phyloP scores from a whole-genome alignment of 495 filamentous ascomycete species.

The Penicillium canariense region DNA sequence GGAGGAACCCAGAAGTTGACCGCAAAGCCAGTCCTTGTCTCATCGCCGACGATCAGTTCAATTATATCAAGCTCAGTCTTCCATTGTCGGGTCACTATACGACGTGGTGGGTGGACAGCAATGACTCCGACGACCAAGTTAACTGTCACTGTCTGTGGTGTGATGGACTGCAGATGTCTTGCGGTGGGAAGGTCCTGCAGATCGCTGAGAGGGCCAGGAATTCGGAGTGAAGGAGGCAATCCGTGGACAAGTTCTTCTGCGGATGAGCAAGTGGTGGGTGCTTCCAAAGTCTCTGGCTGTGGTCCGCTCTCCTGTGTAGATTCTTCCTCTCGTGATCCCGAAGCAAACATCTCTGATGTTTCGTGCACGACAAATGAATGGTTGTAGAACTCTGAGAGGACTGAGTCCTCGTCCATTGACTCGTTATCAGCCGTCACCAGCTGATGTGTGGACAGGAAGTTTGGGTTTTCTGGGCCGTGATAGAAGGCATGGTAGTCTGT shows the following conservation, averaged over 20 bases:
- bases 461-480: conserved; percentile 27
- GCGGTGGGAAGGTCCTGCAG: conserved; percentile 70
- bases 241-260: conserved; percentile 14
- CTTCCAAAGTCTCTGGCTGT: conserved; percentile 23
- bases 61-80: conserved; percentile 57
- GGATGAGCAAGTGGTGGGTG: conserved; percentile 13
- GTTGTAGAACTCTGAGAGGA: conserved; percentile 65
- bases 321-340: conserved; percentile 16
- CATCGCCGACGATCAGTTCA: conserved; percentile 82
- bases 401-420: conserved; percentile 33
- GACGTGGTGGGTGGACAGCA: conserved; percentile 63
- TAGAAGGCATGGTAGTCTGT: conserved; percentile 9
- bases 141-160: conserved; percentile 75
- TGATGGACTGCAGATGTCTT: conserved; percentile 62
- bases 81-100: conserved; percentile 50
- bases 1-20: conserved; percentile 78
- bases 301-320: conserved; percentile 29
- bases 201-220: conserved; percentile 50
- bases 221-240: conserved; percentile 15
- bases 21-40: conserved; percentile 76
- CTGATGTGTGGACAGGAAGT: conserved; percentile 50
- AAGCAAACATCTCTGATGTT: conserved; percentile 29
- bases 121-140: conserved; percentile 79
- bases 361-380: conserved; percentile 69
- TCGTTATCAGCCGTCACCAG: conserved; percentile 26